Base-by-base conservation (phyloP, 2,329 filamentous ascomycete genomes). In the Orbilia blumenaviensis region DNA sequence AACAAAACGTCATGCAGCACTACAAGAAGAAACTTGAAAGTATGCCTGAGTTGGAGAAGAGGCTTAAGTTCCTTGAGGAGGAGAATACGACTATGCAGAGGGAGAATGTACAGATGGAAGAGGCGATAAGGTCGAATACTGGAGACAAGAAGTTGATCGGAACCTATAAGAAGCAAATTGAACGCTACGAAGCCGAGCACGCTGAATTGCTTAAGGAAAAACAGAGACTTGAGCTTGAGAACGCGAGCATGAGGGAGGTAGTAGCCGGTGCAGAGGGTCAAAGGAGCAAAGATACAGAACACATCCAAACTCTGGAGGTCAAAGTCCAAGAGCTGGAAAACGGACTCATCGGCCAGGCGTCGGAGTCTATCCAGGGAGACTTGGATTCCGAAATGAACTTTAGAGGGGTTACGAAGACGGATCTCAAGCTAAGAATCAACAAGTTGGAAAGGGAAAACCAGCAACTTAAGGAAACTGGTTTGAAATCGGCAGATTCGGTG, bases 381-480 rank as follows among this genome's bases (percentile, higher is more conserved):
- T 76, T 81, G 41, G 77, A 80, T 52, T 80, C 80, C 23, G 80
- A 81, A 29, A 75, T 81, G 61, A 79, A 75, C 25, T 80, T 79
- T 48, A 79, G 78, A 21, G 78, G 75, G n/a, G 78, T 78, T 62
- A 79, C 79, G 10, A 81, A 79, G 64, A 77, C 77, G 18, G 80
- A 80, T 66, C 62, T 81, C 66, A 81, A 81, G 69, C 58, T 79
- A 29, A 77, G 81, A 60, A 81, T 81, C 29, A 69, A 78, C 21
- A 77, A 79, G 52, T 79, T 82, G 29, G 79, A 81, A 76, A 62
- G 78, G 27, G 79, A 82, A 69, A 80, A 80, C 32, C 77, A 78
- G 44, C 77, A 78, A 48, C 64, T 81, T 5, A 80, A 78, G 62
- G 78, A 79, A 36, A 77, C 77, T 3, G 75, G 78, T 12, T 75